phyloP scores from a whole-genome alignment of 257 asterid genomes.

The Forsythia suspensa region DNA sequence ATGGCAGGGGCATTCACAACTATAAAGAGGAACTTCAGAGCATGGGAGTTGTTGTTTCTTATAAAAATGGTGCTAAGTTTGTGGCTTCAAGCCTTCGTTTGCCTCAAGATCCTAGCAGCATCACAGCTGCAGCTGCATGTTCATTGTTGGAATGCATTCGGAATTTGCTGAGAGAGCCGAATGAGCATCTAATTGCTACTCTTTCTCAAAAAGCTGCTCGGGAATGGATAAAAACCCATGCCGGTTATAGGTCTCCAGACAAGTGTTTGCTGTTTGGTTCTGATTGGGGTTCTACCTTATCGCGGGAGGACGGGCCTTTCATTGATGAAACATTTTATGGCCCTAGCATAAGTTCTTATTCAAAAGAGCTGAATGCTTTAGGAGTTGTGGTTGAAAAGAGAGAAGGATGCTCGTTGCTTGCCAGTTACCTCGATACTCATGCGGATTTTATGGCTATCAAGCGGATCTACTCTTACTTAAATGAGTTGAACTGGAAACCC shows the following conservation, averaged over 20 bases:
- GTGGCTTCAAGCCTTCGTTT: conserved; percentile 27
- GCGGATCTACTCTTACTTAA: conserved; percentile 31
- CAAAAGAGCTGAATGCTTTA: conserved; percentile 26
- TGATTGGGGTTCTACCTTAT: conserved; percentile 26
- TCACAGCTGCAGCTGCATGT: conserved; percentile 20
- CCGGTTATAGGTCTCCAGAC: conserved; percentile 30
- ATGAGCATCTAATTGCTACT: neutral
- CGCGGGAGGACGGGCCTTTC: conserved; percentile 39
- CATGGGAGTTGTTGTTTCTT: conserved; percentile 30
- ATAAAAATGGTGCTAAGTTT: conserved; percentile 18
- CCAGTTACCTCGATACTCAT: conserved; percentile 21
- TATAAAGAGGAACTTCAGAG: conserved; percentile 31
- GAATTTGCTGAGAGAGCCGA: neutral
- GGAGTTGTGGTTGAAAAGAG: conserved; percentile 28
- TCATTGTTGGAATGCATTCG: conserved; percentile 28
- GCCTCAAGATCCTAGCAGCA: conserved; percentile 26
- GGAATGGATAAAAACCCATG: conserved; percentile 36
- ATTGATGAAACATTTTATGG: conserved; percentile 33
- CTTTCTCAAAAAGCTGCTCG: conserved; percentile 11
- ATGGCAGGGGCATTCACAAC: conserved; percentile 24
- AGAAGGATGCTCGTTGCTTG: conserved; percentile 30
- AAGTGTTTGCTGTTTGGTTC: conserved; percentile 32
- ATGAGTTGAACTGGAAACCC: conserved; percentile 28
- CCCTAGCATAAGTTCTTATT: conserved; percentile 21
- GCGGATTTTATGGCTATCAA: conserved; percentile 21